A percentile compares a stretch with the other conserved stretches of the same genome.
Evolutionary conservation across 2,329 filamentous ascomycete genomes (phyloP).

Genomic region (Beauveria asiatica): DNA sequence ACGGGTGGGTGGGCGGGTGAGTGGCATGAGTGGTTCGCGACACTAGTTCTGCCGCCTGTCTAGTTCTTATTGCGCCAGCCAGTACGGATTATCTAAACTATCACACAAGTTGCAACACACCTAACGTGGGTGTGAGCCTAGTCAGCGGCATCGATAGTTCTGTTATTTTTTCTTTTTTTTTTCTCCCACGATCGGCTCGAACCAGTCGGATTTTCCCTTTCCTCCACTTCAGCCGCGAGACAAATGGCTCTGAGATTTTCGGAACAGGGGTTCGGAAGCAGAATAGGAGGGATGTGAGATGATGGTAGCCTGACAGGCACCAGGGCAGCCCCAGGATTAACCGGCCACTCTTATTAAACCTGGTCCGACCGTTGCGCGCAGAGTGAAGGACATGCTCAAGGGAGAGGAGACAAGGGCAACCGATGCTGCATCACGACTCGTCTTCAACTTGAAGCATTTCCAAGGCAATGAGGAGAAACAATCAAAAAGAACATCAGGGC

Average conservation of each 20-base stretch:
- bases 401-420: background rate
- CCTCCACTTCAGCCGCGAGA: background rate
- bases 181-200: background rate
- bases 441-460: background rate
- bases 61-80: background rate
- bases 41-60: background rate
- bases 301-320: background rate
- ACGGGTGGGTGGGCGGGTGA: too few species aligned
- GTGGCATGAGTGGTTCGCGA: background rate
- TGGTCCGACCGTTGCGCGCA: background rate
- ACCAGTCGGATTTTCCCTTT: background rate
- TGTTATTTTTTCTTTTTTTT: background rate
- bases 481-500: background rate
- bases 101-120: background rate
- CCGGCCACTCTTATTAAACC: background rate
- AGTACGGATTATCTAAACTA: background rate
- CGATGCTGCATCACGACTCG: background rate
- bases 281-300: background rate
- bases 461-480: background rate
- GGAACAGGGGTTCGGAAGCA: slow-evolving; percentile 2
- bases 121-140: background rate
- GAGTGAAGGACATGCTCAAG: background rate
- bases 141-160: background rate
- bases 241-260: background rate
- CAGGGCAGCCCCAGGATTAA: background rate